A percentile compares a stretch with the other conserved stretches of the same genome.
Evolutionary conservation across 2,329 filamentous ascomycete species (phyloP).

Genomic region (Beauveria sp.): DNA sequence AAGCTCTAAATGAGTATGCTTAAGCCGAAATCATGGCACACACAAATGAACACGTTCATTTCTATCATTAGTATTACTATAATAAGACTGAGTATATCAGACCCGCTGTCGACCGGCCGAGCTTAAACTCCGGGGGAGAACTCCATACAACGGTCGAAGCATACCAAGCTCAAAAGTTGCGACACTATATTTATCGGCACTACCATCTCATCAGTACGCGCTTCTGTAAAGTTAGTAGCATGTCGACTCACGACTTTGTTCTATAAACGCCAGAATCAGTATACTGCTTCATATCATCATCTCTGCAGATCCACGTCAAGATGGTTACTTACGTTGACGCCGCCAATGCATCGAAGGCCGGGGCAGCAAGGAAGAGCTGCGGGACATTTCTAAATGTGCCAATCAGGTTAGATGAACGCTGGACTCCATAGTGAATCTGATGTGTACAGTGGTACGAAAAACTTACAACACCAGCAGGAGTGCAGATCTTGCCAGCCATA

Average conservation of each 20-base stretch:
- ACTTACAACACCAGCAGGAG: neutral
- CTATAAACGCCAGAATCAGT: neutral
- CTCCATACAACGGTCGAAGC: neutral
- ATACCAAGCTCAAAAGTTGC: neutral
- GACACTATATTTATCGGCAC: neutral
- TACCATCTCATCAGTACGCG: neutral
- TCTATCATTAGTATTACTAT: neutral
- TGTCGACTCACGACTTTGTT: neutral
- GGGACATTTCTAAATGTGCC: neutral
- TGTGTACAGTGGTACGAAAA: neutral
- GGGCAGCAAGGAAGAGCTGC: neutral
- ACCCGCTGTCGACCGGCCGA: neutral
- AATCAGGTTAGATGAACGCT: neutral
- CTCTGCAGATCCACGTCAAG: neutral
- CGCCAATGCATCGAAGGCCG: neutral
- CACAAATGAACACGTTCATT: neutral
- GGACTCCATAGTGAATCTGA: neutral
- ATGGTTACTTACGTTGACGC: neutral
- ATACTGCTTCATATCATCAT: neutral
- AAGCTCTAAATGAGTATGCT: neutral
- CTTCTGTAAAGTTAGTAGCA: neutral
- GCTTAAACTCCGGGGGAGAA: neutral
- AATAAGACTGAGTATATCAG: neutral
- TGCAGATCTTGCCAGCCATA: neutral
- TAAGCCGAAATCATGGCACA: neutral